Evolutionary conservation across 2,329 filamentous ascomycete species (phyloP).

Genomic region (Paraconiothyrium brasiliense): DNA sequence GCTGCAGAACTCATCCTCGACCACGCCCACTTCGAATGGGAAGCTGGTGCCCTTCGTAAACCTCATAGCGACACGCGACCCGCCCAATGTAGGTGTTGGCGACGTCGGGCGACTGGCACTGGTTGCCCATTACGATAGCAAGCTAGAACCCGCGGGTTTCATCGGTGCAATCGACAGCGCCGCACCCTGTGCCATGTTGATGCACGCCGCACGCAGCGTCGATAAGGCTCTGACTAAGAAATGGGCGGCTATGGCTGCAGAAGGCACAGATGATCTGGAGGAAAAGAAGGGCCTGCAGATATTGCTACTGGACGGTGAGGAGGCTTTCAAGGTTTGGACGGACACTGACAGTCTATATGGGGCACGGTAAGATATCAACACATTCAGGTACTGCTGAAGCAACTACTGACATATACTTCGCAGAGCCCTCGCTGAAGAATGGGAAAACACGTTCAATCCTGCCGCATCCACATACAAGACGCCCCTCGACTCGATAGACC

Average conservation of each 20-base stretch:
- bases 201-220: slow-evolving; percentile 84
- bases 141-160: slow-evolving; percentile 82
- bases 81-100: slow-evolving; percentile 77
- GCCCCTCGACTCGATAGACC: slow-evolving; percentile 79
- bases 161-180: slow-evolving; percentile 95
- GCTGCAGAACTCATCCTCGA: slow-evolving; percentile 88
- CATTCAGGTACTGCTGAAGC: not conserved
- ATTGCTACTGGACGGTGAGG: slow-evolving; percentile 90
- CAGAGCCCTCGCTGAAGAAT: slow-evolving; percentile 77
- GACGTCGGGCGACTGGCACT: slow-evolving; percentile 85
- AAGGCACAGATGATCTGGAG: slow-evolving; percentile 64
- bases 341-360: slow-evolving; percentile 88
- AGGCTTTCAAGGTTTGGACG: slow-evolving; percentile 86
- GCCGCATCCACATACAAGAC: slow-evolving; percentile 78
- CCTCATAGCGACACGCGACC: slow-evolving; percentile 88
- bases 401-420: not conserved
- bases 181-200: slow-evolving; percentile 90
- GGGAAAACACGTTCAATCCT: slow-evolving; percentile 77
- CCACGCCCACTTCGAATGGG: slow-evolving; percentile 79
- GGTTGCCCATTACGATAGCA: slow-evolving; percentile 94
- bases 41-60: slow-evolving; percentile 84
- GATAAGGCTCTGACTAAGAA: slow-evolving; percentile 84
- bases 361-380: slow-evolving; percentile 68
- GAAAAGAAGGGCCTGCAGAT: slow-evolving; percentile 88
- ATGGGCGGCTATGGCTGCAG: slow-evolving; percentile 73